Base-by-base conservation (phyloP, 2,329 filamentous ascomycete species). In the Zymoseptoria pseudotritici region DNA sequence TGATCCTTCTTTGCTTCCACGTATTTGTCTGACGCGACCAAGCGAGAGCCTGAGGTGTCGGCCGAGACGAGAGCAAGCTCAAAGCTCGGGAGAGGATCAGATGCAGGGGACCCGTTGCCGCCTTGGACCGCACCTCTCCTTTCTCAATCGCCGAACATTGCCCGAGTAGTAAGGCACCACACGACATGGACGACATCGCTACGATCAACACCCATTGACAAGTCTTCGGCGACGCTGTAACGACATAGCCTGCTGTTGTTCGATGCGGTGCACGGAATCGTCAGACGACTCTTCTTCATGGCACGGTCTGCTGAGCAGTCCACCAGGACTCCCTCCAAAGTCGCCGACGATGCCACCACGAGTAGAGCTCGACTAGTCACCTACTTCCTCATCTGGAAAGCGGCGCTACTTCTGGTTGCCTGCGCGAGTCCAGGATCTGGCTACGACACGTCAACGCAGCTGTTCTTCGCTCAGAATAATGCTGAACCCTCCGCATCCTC, bases 381-480 rank as follows among this genome's bases (percentile, higher is more conserved):
- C 3, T 26, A 67, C 54, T 91, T 89, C 69, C 58, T 77, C 4
- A 71, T 76, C 11, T 92, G 88, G 88, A 94, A 93, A 71, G 55
- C 73, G 5, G 70, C 89, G 9, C 76, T 94, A 6, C 72, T 91
- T n/a, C 67, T 80, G 53, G 73, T 92, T 58, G 85, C 85, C 56
- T 70, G 75, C 56, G 72, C 82, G 53, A 83, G 80, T 60, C 82
- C 83, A 17, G 84, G 83, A 65, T 76, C 77, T 19, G 84, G 84
- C 55, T 95, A 94, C 73, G 90, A 95, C 75, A 92, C 89, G n/a
- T 93, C 89, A 6, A 86, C 83, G 6, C 80, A 81, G 49, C 74
- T 83, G 29, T 67, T 81, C 69, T 80, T 76, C 75, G 67, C 69
- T 69, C 59, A 55, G 54, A 63, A 59, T 55, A 63, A 59, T 55